Base-by-base conservation (phyloP, 139 green algal genomes). In the Chlamydomonas eustigma region DNA sequence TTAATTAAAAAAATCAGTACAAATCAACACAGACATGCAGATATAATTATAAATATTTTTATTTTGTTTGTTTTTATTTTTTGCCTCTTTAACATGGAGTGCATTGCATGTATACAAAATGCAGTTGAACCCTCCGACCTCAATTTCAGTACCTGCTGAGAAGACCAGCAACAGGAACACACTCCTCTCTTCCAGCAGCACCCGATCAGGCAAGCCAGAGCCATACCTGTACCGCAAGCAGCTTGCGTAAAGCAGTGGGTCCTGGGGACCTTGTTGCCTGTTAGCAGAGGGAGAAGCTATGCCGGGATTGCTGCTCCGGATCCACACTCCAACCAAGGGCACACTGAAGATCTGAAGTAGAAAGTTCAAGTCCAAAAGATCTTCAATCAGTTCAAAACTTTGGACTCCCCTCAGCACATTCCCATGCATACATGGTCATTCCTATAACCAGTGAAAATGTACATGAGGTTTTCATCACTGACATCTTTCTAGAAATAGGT, bases 301-400 rank as follows among this genome's bases (percentile, higher is more conserved):
- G 44, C 44, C 44, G n/a, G n/a, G n/a, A 0, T n/a, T 69, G 28
- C 68, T 76, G 35, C 78, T 81, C n/a, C 73, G 78, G 28, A 89
- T 68, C 84, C 84, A 89, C 36, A 86, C 81, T 4, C 84, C 84
- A 37, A 89, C 81, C 37, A 89, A 63, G 0, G 84, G 84, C 44
- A 81, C 74, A n/a, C 69, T 83, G 79, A 82, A 86, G 36, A 86
- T 74, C 80, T 89, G 84, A n/a, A 33, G 52, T 12, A 44, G 12
- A 25, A 63, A 31, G 1, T 44, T 30, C 22, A 36, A 25, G 12
- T 30, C 22, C 25, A 63, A 25, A 37, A 50, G 32, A 24, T 18
- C 3, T 63, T 18, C 0, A 34, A 2, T 8, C 36, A 33, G 38
- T 37, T 25, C 25, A n/a, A 31, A 2, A 28, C 4, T 28, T 32